phyloP scores from a whole-genome alignment of 129 eudicot genomes.

The Helianthus tuberosus region DNA sequence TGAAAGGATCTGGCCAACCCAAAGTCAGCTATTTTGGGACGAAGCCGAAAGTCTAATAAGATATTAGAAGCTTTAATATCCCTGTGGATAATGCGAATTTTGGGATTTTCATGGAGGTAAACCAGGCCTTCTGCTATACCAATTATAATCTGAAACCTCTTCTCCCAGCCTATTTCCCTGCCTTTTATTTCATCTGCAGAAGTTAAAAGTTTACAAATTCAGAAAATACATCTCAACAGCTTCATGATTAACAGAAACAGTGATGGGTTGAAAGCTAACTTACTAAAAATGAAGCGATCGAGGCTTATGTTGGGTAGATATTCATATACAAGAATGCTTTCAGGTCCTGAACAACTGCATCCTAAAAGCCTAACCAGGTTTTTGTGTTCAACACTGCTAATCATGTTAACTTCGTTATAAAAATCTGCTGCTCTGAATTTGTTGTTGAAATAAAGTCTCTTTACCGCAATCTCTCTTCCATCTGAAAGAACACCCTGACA shows the following conservation, averaged over 20 bases:
- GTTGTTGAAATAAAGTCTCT: constrained; percentile 86
- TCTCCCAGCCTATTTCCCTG: constrained; percentile 74
- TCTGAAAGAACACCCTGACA: constrained; percentile 75
- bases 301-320: constrained; percentile 76
- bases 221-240: background rate
- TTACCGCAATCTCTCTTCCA: constrained; percentile 92
- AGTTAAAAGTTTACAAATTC: background rate
- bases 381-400: constrained; percentile 75
- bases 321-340: constrained; percentile 82
- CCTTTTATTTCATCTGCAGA: constrained; percentile 62
- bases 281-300: constrained; percentile 72
- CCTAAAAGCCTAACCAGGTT: constrained; percentile 82
- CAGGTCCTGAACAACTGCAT: constrained; percentile 86
- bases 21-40: constrained; percentile 88
- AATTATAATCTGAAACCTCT: constrained; percentile 59
- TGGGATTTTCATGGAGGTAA: constrained; percentile 87
- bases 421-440: constrained; percentile 87
- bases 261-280: constrained; percentile 13
- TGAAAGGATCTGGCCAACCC: constrained; percentile 95
- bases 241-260: constrained; percentile 12
- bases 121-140: constrained; percentile 85
- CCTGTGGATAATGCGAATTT: constrained; percentile 68
- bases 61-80: constrained; percentile 87
- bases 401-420: constrained; percentile 79
- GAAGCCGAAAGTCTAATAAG: constrained; percentile 69